A percentile compares a stretch with the other conserved stretches of the same genome.
Evolutionary conservation across 31 red algal species (phyloP).

Genomic region (Porphyra umbilicalis): DNA sequence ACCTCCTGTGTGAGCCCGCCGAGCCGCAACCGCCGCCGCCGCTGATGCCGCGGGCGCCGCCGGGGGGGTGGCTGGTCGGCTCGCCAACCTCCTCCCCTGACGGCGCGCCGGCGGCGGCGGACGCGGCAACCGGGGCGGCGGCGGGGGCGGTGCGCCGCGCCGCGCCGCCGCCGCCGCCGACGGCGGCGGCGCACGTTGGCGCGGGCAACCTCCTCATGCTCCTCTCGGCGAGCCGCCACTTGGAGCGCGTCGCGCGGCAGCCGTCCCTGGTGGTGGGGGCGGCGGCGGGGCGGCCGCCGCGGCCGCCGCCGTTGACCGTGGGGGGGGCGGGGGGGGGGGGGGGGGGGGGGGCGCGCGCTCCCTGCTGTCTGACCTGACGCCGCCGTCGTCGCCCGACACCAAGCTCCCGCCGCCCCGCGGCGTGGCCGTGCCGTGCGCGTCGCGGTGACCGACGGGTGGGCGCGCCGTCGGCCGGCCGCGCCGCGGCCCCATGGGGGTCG

Average conservation of each 20-base stretch:
- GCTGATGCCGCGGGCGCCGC: not conserved
- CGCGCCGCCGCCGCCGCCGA: not conserved
- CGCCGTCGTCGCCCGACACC: no score
- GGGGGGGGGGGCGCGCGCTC: no score
- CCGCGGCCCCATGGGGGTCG: no score
- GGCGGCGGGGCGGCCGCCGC: not conserved
- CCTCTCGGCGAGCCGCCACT: not conserved
- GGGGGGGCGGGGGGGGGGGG: no score
- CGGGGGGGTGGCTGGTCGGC: not conserved
- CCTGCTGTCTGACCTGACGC: no score
- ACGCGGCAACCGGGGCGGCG: not conserved
- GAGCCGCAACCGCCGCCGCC: not conserved
- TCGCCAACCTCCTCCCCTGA: no score
- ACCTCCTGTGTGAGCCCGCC: not conserved
- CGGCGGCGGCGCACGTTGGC: not conserved
- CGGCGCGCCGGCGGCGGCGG: not conserved
- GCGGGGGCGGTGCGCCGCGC: not conserved
- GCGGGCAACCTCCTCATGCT: not conserved
- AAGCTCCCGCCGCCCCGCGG: no score
- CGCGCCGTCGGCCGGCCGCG: no score
- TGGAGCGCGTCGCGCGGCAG: not conserved
- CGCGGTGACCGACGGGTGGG: no score
- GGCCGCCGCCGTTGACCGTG: not conserved
- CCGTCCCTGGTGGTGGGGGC: no score
- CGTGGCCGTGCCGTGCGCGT: no score